Percentiles rank a stretch among this genome's conserved stretches.
These are phyloP conservation scores for Hymenoscyphus infarciens DNA, from an alignment of 2,329 filamentous ascomycete genomes.

Conservation along the genomic window DNA sequence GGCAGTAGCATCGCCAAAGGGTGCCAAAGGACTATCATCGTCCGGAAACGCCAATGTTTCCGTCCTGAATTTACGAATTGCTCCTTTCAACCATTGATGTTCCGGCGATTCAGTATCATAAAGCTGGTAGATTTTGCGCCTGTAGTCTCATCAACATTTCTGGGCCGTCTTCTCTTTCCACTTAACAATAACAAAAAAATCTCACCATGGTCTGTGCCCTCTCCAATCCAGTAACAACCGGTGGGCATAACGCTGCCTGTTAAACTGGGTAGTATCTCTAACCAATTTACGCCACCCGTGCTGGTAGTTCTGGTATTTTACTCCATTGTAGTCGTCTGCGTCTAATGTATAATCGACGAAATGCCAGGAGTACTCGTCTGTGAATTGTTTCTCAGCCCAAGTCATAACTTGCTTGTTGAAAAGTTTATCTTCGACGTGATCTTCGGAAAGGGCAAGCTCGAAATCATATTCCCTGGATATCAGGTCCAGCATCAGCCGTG, in stretches of 20 bases:
- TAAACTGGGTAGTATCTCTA: not conserved
- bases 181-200: not conserved
- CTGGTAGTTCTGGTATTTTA: not conserved
- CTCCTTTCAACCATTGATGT: slow-evolving; percentile 6
- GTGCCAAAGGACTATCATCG: not conserved
- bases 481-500: slow-evolving; percentile 9
- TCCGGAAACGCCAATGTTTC: not conserved
- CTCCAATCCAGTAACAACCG: slow-evolving; percentile 21
- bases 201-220: slow-evolving; percentile 19
- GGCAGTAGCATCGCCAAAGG: not conserved
- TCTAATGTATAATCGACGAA: not conserved
- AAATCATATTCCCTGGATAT: slow-evolving; percentile 9
- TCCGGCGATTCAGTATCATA: slow-evolving; percentile 10
- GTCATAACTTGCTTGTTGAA: slow-evolving; percentile 20
- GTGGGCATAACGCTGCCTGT: slow-evolving; percentile 18
- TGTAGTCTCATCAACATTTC: slow-evolving; percentile 3
- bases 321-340: not conserved
- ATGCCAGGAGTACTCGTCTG: not conserved
- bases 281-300: not conserved
- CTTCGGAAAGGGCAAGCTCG: slow-evolving; percentile 2
- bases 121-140: slow-evolving; percentile 10
- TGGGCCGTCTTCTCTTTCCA: not conserved
- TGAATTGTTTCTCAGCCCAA: slow-evolving; percentile 8
- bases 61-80: slow-evolving; percentile 5
- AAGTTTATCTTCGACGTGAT: slow-evolving; percentile 19